A percentile compares a stretch with the other conserved stretches of the same genome.
These are phyloP conservation scores for Eutreptiella sp. DNA, from an alignment of 208 protist species.

Conservation along the genomic window DNA sequence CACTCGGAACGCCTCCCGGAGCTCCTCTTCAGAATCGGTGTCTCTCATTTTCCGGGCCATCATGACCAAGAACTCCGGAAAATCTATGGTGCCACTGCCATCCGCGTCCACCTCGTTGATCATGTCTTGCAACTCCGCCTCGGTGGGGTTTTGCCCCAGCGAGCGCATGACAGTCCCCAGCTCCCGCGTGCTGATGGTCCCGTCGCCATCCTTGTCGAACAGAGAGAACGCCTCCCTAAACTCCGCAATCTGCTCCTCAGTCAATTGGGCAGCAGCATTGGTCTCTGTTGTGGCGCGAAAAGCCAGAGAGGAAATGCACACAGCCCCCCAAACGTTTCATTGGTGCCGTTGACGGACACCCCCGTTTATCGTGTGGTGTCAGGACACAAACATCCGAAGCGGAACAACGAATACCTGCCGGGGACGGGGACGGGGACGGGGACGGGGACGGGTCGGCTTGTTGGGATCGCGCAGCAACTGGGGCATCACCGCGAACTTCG, in stretches of 20 bases:
- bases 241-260: constrained; percentile 98
- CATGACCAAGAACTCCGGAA: constrained; percentile 84
- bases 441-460: too few relatives aligned
- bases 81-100: constrained; percentile 95
- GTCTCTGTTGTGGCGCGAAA: too few relatives aligned
- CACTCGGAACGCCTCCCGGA: constrained; percentile 83
- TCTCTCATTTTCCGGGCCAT: constrained; percentile 77
- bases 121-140: constrained; percentile 87
- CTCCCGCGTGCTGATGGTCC: constrained; percentile 96
- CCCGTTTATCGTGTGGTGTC: too few relatives aligned
- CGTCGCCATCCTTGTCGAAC: constrained; percentile 98
- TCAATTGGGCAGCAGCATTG: constrained; percentile 78
- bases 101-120: constrained; percentile 94
- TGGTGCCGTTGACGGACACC: too few relatives aligned
- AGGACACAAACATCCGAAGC: too few relatives aligned
- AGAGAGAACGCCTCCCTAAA: constrained; percentile 99
- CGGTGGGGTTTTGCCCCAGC: constrained; percentile 88
- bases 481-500: too few relatives aligned
- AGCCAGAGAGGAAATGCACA: too few relatives aligned
- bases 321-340: too few relatives aligned
- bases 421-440: too few relatives aligned
- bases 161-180: constrained; percentile 98
- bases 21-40: constrained; percentile 76
- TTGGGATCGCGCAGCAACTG: too few relatives aligned
- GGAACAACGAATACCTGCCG: too few relatives aligned